phyloP scores from a whole-genome alignment of 768 basidiomycete species.

The Tulasnella sp. region DNA sequence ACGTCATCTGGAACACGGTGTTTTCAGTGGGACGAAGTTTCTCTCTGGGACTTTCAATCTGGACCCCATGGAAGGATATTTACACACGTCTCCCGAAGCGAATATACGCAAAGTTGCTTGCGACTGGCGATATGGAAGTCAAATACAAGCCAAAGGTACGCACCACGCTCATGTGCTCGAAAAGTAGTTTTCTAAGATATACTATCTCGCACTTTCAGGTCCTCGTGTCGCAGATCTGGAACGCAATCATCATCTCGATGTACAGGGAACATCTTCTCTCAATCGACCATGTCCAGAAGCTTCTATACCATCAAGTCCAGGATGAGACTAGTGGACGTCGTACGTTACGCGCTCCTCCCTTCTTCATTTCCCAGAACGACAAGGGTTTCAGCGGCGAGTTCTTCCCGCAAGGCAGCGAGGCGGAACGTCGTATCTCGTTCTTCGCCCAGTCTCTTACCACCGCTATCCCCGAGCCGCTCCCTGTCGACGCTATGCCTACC shows the following conservation, averaged over 20 bases:
- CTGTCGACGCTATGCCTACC: conserved; percentile 99
- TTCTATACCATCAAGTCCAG: conserved; percentile 95
- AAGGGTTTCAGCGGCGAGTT: conserved; percentile 77
- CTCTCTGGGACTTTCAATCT: conserved; percentile 84
- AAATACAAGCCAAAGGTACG: conserved; percentile 99
- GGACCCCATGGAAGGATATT: conserved; percentile 99
- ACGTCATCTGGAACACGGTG: conserved; percentile 98
- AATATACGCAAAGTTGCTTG: conserved; percentile 90
- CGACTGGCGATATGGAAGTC: conserved; percentile 91
- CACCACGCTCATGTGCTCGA: not conserved
- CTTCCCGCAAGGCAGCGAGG: conserved; percentile 91
- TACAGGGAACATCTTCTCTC: conserved; percentile 98
- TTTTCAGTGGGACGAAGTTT: conserved; percentile 84
- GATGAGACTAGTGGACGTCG: conserved; percentile 81
- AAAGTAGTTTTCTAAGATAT: not conserved
- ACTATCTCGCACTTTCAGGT: conserved; percentile 39
- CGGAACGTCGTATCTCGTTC: conserved; percentile 96
- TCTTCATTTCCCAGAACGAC: conserved; percentile 94
- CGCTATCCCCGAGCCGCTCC: conserved; percentile 82
- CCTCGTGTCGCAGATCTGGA: conserved; percentile 98
- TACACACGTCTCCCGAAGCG: conserved; percentile 92
- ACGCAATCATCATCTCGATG: conserved; percentile 99
- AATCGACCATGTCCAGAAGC: conserved; percentile 96
- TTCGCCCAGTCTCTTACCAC: conserved; percentile 97
- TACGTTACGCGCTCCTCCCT: conserved; percentile 87